A percentile compares a stretch with the other conserved stretches of the same genome.
phyloP scores from a whole-genome alignment of 2,329 filamentous ascomycete genomes.

The Hypoxylon sp. region DNA sequence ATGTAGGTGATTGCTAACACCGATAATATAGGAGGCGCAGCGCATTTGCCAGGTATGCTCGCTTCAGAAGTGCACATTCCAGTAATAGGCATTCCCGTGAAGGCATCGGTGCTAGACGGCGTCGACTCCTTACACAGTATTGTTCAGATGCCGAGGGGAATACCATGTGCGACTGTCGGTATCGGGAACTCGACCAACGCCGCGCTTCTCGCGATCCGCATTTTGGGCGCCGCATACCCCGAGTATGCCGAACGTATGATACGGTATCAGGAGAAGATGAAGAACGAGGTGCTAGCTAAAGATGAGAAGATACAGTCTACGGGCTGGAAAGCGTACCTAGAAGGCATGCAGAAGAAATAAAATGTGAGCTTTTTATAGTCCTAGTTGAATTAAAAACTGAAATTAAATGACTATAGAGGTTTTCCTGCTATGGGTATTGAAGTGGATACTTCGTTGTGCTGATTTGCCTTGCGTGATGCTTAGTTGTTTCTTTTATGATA shows the following conservation, averaged over 20 bases:
- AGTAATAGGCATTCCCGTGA: constrained; percentile 84
- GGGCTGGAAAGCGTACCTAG: constrained; percentile 70
- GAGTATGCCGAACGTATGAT: constrained; percentile 71
- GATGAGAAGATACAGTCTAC: constrained; percentile 69
- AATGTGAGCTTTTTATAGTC: neutral
- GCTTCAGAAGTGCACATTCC: constrained; percentile 74
- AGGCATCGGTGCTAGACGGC: constrained; percentile 79
- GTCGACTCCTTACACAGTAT: constrained; percentile 80
- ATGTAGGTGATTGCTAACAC: constrained; percentile 12
- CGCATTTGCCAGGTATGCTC: constrained; percentile 76
- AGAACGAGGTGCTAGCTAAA: constrained; percentile 75
- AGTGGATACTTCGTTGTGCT: neutral
- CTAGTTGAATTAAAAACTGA: neutral
- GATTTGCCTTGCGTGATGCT: neutral
- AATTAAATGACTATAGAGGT: neutral
- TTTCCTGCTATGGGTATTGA: neutral
- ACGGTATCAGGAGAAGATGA: constrained; percentile 74
- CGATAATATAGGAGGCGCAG: constrained; percentile 68
- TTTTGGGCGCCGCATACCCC: constrained; percentile 72
- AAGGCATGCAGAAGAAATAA: constrained; percentile 51
- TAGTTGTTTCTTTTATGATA: neutral
- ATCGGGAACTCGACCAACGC: constrained; percentile 88
- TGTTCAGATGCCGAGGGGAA: constrained; percentile 82
- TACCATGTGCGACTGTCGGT: constrained; percentile 81
- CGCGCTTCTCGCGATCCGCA: constrained; percentile 77